Percentiles rank a stretch among this genome's conserved stretches.
phyloP scores from a whole-genome alignment of 441 rosid species.

The Gossypium aridum region DNA sequence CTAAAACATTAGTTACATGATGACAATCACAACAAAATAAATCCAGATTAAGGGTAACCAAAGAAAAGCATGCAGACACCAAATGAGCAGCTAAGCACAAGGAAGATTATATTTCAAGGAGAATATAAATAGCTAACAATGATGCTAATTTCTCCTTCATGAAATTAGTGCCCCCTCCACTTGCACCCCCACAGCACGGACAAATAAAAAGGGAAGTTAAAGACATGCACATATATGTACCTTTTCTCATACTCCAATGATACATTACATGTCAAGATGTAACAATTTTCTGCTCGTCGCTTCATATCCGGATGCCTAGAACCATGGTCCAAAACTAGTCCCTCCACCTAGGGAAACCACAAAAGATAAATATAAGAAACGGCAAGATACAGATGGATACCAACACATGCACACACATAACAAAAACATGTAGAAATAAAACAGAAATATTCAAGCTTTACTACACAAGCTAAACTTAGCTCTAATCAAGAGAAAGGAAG shows the following conservation, averaged over 20 bases:
- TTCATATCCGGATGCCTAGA: slow-evolving; percentile 99
- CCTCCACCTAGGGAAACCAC: slow-evolving; percentile 61
- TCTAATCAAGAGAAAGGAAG: neutral
- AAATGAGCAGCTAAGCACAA: neutral
- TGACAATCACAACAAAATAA: neutral
- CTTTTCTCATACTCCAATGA: slow-evolving; percentile 96
- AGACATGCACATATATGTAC: slow-evolving; percentile 25
- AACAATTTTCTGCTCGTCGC: slow-evolving; percentile 89
- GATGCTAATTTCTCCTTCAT: no score
- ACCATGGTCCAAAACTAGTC: slow-evolving; percentile 97
- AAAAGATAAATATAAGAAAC: neutral
- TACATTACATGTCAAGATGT: slow-evolving; percentile 90
- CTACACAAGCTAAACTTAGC: neutral
- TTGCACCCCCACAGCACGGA: neutral
- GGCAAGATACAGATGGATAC: neutral
- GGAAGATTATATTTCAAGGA: neutral
- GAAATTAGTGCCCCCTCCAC: neutral
- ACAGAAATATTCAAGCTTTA: neutral
- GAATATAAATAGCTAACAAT: no score
- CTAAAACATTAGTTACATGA: slow-evolving; percentile 25
- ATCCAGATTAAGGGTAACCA: neutral
- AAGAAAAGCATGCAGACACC: neutral
- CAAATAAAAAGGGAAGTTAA: neutral
- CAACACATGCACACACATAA: neutral
- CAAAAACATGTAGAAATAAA: neutral